Evolutionary conservation across 2,329 filamentous ascomycete genomes (phyloP), one percentile per base, ranked within the genome.

Genomic region (Paecilomyces formosus): DNA sequence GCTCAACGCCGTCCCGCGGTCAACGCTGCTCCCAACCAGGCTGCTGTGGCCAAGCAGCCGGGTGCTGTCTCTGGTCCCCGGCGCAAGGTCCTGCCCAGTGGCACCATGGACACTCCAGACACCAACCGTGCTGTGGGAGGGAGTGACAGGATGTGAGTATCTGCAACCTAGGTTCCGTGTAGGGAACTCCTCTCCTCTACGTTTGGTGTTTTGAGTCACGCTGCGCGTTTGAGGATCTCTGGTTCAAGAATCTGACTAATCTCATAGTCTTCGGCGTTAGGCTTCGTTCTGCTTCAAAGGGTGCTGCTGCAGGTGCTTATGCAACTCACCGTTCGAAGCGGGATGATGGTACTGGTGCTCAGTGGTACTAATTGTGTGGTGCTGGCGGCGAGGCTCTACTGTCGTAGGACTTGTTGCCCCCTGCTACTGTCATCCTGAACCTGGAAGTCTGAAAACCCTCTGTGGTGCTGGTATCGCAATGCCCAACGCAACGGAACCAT

Each of bases 91-190:
- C 87, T 91, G 70, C 68, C 71, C 56, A 73, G 68, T 73, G 81
- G 79, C 69, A 69, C 73, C 62, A 81, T 84, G 69, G 85, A 90
- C 74, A 86, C 84, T 75, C 85, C 86, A 67, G 87, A 89, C 72
- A 86, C 86, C 77, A 87, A 83, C 82, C 85, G 87, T 78, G 86
- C 86, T 78, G 85, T 89, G 72, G 88, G 87, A 76, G 87, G 87
- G 79, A 90, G 87, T 83, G 88, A 91, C 81, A 88, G 91, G 89
- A 96, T 96, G 92, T 96, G 90, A 96, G 92, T 95, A 80, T 82
- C 81, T 85, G 82, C 78, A 81, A 79, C 81, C 75, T 80, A 76
- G 81, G 85, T 87, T 88, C 86, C 85, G 89, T 87, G 88, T 91
- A 92, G 93, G 89, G 88, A 88, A 88, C 86, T 67, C 72, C 71